A percentile compares a stretch with the other conserved stretches of the same genome.
These are phyloP conservation scores for Fomitopsis pinicola DNA, from an alignment of 1,284 basidiomycete species.

Conservation along the genomic window DNA sequence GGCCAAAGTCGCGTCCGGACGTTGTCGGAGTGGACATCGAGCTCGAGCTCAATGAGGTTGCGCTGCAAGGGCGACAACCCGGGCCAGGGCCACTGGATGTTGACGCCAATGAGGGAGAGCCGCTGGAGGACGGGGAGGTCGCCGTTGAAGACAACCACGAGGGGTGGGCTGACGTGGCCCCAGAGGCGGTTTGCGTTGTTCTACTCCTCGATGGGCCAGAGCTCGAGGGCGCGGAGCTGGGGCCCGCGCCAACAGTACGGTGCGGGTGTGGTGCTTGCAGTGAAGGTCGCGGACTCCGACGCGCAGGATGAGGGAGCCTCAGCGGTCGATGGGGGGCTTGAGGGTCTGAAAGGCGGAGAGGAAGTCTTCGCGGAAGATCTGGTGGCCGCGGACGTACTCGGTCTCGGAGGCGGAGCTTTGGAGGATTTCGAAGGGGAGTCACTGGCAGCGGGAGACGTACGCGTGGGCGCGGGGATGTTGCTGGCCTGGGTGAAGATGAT, in stretches of 20 bases:
- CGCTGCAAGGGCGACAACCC: constrained; percentile 43
- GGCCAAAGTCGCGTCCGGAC: no score
- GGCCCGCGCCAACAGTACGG: constrained; percentile 48
- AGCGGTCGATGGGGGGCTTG: constrained; percentile 43
- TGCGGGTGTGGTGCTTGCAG: constrained; percentile 49
- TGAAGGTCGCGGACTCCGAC: constrained; percentile 41
- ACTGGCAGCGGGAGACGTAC: constrained; percentile 37
- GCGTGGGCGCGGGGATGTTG: constrained; percentile 43
- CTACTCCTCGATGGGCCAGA: constrained; percentile 62
- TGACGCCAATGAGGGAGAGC: constrained; percentile 58
- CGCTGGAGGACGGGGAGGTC: constrained; percentile 43
- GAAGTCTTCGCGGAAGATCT: constrained; percentile 39
- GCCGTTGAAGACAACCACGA: constrained; percentile 52
- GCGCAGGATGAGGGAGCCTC: constrained; percentile 55
- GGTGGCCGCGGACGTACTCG: constrained; percentile 42
- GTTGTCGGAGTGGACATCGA: constrained; percentile 54
- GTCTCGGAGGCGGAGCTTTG: constrained; percentile 48
- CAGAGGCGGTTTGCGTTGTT: constrained; percentile 37
- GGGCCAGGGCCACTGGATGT: constrained; percentile 45
- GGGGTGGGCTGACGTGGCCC: constrained; percentile 49
- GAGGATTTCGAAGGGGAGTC: constrained; percentile 45
- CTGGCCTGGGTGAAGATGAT: constrained; percentile 45
- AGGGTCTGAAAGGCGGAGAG: constrained; percentile 47
- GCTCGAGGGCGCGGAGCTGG: constrained; percentile 49
- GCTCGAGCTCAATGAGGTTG: constrained; percentile 45